phyloP scores from a whole-genome alignment of 2,329 filamentous ascomycete species.

The Trichoderma sp. region DNA sequence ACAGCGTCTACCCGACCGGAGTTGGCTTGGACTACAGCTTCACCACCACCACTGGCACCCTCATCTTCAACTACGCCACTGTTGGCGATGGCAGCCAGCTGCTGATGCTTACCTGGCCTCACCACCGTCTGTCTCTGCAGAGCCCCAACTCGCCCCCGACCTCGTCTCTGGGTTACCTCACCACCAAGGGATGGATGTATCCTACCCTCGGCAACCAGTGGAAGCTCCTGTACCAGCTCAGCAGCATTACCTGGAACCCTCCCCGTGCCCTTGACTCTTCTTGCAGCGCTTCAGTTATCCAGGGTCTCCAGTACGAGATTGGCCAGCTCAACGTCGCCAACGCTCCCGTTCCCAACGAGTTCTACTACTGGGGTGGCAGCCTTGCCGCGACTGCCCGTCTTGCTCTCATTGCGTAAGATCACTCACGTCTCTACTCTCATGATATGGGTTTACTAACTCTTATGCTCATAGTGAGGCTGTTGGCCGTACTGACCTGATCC shows the following conservation, averaged over 20 bases:
- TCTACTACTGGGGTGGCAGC: conserved; percentile 29
- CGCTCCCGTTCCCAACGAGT: conserved; percentile 26
- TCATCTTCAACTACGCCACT: conserved; percentile 27
- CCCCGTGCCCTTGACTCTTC: conserved; percentile 26
- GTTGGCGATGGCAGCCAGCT: conserved; percentile 24
- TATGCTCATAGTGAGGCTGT: conserved; percentile 23
- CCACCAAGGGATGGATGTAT: conserved; percentile 30
- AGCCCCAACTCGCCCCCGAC: conserved; percentile 24
- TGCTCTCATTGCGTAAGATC: conserved; percentile 28
- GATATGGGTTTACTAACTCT: neutral
- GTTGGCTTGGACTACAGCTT: conserved; percentile 26
- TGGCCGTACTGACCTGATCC: conserved; percentile 25
- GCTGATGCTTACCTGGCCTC: conserved; percentile 28
- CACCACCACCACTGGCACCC: conserved; percentile 22
- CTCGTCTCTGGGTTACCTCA: conserved; percentile 25
- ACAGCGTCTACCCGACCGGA: conserved; percentile 25
- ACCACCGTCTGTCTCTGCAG: conserved; percentile 27
- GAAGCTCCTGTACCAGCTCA: conserved; percentile 25
- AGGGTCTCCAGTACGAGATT: conserved; percentile 28
- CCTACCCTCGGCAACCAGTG: conserved; percentile 26
- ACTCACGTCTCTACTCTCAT: neutral
- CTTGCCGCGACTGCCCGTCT: conserved; percentile 26
- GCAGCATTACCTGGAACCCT: conserved; percentile 26
- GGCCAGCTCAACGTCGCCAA: conserved; percentile 22
- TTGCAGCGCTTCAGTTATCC: conserved; percentile 23